Evolutionary conservation across 2,329 filamentous ascomycete species (phyloP).

Genomic region (Sarocladium strictum): DNA sequence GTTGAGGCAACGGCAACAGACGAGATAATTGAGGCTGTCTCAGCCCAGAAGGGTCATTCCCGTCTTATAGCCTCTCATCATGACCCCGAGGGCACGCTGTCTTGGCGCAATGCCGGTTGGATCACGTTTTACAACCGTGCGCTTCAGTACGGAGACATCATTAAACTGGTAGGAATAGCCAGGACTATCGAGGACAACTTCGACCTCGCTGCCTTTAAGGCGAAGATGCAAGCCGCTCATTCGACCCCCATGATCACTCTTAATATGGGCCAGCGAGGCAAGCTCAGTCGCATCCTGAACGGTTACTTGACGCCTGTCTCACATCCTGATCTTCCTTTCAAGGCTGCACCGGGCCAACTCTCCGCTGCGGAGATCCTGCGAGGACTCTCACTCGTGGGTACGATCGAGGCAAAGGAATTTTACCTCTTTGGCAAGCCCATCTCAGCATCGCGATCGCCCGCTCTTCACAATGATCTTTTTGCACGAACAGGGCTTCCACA

Average conservation of each 20-base stretch:
- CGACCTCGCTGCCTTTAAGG: constrained; percentile 74
- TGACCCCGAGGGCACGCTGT: constrained; percentile 71
- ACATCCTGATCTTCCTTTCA: constrained; percentile 82
- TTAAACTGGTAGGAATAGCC: constrained; percentile 88
- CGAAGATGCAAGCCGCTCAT: constrained; percentile 65
- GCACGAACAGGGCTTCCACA: constrained; percentile 73
- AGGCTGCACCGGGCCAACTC: constrained; percentile 89
- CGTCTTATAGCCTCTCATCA: constrained; percentile 95
- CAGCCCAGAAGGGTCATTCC: constrained; percentile 61
- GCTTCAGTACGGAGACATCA: constrained; percentile 82
- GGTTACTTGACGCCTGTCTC: constrained; percentile 91
- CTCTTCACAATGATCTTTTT: constrained; percentile 86
- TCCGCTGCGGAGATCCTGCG: constrained; percentile 83
- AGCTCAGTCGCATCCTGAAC: constrained; percentile 86
- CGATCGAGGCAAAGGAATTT: constrained; percentile 70
- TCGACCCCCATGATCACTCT: constrained; percentile 84
- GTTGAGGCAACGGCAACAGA: constrained; percentile 83
- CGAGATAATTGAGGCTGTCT: constrained; percentile 63
- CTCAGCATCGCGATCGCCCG: constrained; percentile 73
- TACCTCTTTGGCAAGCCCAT: constrained; percentile 87
- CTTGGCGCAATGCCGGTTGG: constrained; percentile 93
- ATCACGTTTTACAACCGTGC: constrained; percentile 84
- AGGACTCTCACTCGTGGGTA: constrained; percentile 71
- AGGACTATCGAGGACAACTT: constrained; percentile 78
- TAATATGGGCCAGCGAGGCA: constrained; percentile 87